Base-by-base conservation (phyloP, 1,139 yeast species). In the Sugiyamaella japonica region DNA sequence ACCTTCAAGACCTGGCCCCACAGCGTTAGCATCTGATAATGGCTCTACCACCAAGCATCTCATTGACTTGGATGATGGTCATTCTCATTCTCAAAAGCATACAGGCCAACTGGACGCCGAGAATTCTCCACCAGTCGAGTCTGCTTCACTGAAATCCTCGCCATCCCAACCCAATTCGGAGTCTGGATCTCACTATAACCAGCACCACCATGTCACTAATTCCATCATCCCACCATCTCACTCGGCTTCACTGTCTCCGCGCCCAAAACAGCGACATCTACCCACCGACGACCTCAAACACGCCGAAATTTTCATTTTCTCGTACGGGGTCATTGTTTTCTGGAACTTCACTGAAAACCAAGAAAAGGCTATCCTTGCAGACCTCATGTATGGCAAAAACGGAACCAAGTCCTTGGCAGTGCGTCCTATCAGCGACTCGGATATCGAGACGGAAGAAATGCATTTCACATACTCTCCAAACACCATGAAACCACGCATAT, bases 291-390 rank as follows among this genome's bases (percentile, higher is more conserved):
- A 82, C 58, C 76, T 83, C 15, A 86, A 85, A 61, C 96, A 89
- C 69, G 97, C 97, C 0, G 98, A 93, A 66, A 80, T 93, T 78
- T 93, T 93, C 66, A 81, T 93, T 6, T 85, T 93, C 68, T 84
- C 84, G 54, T 93, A 93, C 67, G 99, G 99, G 13, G 96, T 93
- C 20, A 89, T 93, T 16, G 98, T 93, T 13, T 91, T 93, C 66
- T 93, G 99, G 99, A 93, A 93, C 68, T 90, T 93, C 63, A 85
- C 95, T 1, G 97, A 90, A 67, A 77, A 82, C 9, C 97, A 93
- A 66, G 99, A 93, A 66, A 90, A 91, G 73, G 93, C 91, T 64
- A 83, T 93, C 13, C 77, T 93, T 56, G 98, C 98, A 0, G 99
- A 93, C 68, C 76, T 93, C 61, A 87, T 93, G 15, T 89, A 91